Conservation (phyloP, 192 early-diverging fungal species). For the Entomortierella chlamydospora region DNA sequence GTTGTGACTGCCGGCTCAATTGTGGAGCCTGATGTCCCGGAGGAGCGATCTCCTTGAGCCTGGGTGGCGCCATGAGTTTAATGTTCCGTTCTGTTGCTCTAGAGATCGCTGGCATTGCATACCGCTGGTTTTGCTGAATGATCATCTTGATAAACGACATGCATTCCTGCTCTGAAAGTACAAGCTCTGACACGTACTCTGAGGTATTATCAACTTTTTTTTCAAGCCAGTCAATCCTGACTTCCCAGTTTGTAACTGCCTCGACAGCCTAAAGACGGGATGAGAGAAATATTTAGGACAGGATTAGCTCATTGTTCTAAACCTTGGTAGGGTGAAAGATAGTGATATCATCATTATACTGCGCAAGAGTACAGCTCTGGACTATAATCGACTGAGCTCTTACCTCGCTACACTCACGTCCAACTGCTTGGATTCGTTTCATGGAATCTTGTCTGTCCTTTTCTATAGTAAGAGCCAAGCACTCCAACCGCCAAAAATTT, state of each 20-base stretch:
- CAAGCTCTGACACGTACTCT: constrained; percentile 50
- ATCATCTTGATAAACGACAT: constrained; percentile 54
- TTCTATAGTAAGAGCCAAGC: constrained; percentile 38
- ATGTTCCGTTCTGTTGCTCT: constrained; percentile 43
- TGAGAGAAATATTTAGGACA: not conserved
- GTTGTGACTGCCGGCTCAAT: not conserved
- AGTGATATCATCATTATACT: not conserved
- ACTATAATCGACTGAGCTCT: not conserved
- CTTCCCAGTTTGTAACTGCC: constrained; percentile 45
- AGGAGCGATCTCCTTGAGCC: constrained; percentile 19
- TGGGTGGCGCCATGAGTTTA: constrained; percentile 37
- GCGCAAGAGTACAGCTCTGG: not conserved
- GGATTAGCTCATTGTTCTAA: not conserved
- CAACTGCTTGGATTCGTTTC: constrained; percentile 24
- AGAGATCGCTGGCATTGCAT: constrained; percentile 52
- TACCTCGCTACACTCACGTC: constrained; percentile 30
- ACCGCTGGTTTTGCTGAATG: constrained; percentile 44
- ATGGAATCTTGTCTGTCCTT: constrained; percentile 38
- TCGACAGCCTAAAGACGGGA: constrained; percentile 19
- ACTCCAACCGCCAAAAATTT: constrained; percentile 49
- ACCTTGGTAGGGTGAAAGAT: too few species aligned
- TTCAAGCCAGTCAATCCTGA: constrained; percentile 50
- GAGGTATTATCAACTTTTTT: constrained; percentile 37
- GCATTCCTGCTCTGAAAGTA: constrained; percentile 49
- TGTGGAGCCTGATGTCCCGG: not conserved